Base-by-base conservation (phyloP, 768 basidiomycete genomes). In the Tylopilus cervinicoccineus region DNA sequence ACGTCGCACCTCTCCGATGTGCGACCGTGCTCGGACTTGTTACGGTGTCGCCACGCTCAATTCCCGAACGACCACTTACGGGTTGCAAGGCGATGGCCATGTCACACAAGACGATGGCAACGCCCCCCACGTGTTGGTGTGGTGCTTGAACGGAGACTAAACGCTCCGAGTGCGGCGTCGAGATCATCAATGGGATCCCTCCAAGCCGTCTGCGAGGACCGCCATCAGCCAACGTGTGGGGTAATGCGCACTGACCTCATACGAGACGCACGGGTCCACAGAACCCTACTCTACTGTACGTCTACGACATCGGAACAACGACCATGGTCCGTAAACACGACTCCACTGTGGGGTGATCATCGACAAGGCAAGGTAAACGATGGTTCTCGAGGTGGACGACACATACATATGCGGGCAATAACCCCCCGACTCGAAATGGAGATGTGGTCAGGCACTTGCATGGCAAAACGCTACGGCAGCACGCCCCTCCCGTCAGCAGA, bases 271-370 rank as follows among this genome's bases (percentile, higher is more conserved):
- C 37, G 20, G 36, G 22, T 20, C n/a, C 24, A 43, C 23, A 31
- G 43, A 50, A 33, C 32, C 32, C 19, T 38, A n/a, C 27, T 22
- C 36, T 20, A 6, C 6, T 27, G 26, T 37, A 51, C 43, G 38
- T 43, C 38, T 14, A 36, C 16, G 22, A 32, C 27, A 37, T 31
- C 38, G 19, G 23, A 39, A 38, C 19, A 23, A 31, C 23, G 43
- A 28, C 20, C 22, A 17, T 33, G 23, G 28, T 20, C 44, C 45
- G 52, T 58, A 52, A 51, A 52, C 33, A 53, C n/a, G 48, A 28
- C 45, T 39, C 39, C 56, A 48, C 29, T 38, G 12, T 23, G 14
- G 36, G 14, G 13, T 40, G 52, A 38, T 26, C 16, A 41, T 41
- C 38, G 32, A 47, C 14, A 32, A 23, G 20, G 16, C n/a, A 5